These are phyloP conservation scores for Podila horticola DNA, from an alignment of 192 early-diverging fungal species.

Conservation along the genomic window DNA sequence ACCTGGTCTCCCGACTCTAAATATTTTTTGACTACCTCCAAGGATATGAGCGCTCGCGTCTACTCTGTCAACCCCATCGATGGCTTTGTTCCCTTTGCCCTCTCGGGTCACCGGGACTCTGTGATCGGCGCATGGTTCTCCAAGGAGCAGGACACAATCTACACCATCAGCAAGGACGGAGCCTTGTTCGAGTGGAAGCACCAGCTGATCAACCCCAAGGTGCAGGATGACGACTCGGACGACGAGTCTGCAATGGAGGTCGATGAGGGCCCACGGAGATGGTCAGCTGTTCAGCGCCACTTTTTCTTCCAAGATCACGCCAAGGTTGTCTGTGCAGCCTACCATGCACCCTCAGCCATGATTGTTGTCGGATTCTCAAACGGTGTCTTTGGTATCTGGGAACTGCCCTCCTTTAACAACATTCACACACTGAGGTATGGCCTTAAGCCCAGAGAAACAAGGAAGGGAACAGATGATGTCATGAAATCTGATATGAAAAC, in stretches of 20 bases:
- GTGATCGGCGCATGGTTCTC: slow-evolving; percentile 90
- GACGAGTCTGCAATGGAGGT: slow-evolving; percentile 66
- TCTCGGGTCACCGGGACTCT: slow-evolving; percentile 87
- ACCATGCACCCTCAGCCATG: slow-evolving; percentile 75
- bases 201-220: slow-evolving; percentile 48
- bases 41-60: slow-evolving; percentile 86
- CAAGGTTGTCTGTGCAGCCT: slow-evolving; percentile 83
- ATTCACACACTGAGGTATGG: slow-evolving; percentile 92
- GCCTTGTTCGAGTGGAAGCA: slow-evolving; percentile 84
- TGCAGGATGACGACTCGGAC: slow-evolving; percentile 64
- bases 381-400: slow-evolving; percentile 99
- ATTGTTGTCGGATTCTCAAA: slow-evolving; percentile 91
- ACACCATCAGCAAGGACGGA: slow-evolving; percentile 91
- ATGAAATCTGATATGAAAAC: too few relatives aligned
- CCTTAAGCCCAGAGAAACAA: background rate
- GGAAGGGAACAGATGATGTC: too few relatives aligned
- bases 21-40: slow-evolving; percentile 68
- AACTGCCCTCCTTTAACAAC: slow-evolving; percentile 92
- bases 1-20: slow-evolving; percentile 90
- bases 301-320: slow-evolving; percentile 85
- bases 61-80: slow-evolving; percentile 78
- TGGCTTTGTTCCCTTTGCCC: slow-evolving; percentile 75
- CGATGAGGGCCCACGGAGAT: slow-evolving; percentile 51
- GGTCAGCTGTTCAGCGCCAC: slow-evolving; percentile 72
- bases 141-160: slow-evolving; percentile 71